Base-by-base conservation (phyloP, 2,329 filamentous ascomycete species). In the Escovopsis weberi region DNA sequence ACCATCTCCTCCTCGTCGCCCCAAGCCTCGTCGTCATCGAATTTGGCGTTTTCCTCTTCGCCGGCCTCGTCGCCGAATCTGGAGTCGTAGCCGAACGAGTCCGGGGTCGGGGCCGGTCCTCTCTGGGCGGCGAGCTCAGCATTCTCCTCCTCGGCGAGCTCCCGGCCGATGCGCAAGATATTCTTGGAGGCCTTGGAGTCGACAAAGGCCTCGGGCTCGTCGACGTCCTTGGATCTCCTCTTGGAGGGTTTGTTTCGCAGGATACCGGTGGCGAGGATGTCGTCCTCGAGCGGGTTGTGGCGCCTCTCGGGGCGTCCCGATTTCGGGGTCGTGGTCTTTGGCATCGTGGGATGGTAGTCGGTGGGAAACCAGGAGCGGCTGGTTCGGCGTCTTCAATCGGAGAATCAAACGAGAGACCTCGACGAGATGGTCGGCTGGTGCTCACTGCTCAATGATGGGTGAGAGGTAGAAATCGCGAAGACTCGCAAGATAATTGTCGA, bases 231-330 rank as follows among this genome's bases (percentile, higher is more conserved):
- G 50, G 70, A 67, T 61, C 79, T 82, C 52, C 72, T 72, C 67
- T 85, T 85, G 51, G 79, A 79, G 28, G 77, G 70, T 70, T 88
- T 80, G 59, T 78, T 78, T 66, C 88, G 77, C 55, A 89, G 60
- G 50, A 80, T 68, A 47, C 80, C 72, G 45, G 80, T 73, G 51
- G 85, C 70, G 52, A 81, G 64, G 57, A 96, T 72, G 55, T 96
- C 91, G 57, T 94, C 84, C 54, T 89, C 82, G 46, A 98, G 81
- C 35, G 89, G 88, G 53, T 93, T 93, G 65, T 95, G 89, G 50
- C 85, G 79, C 55, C 81, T 78, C 47, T 70, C 70, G 51, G 70
- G 69, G 58, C 71, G 76, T 51, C 60, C 65, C 45, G 69, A 70
- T 51, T 68, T 72, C 15, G 75, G 69, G 44, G 74, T 74, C 26